Conservation (phyloP, 805 yeast species). For the Pichia cephalocereana region DNA sequence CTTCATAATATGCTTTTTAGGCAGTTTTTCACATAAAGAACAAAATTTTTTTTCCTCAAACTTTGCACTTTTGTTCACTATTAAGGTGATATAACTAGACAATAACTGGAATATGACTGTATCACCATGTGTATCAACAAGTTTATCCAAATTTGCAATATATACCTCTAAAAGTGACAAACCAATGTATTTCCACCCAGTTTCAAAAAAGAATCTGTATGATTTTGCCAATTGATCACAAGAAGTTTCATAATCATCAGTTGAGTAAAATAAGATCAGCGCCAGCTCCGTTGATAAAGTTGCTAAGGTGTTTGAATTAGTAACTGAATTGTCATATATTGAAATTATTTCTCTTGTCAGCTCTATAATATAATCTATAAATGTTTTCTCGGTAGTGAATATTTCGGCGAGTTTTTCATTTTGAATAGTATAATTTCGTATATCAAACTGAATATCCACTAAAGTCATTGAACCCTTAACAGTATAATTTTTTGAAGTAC, state of each 20-base stretch:
- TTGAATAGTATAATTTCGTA: conserved; percentile 5
- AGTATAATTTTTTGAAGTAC: conserved; percentile 20
- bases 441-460: conserved; percentile 1
- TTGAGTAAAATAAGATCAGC: conserved; percentile 38
- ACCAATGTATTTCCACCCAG: conserved; percentile 73
- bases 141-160: conserved; percentile 54
- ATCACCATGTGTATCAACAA: conserved; percentile 15
- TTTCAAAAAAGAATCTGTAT: conserved; percentile 53
- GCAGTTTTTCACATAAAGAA: background rate
- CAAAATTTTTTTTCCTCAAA: conserved; percentile 2
- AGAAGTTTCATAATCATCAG: conserved; percentile 49
- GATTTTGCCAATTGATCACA: conserved; percentile 56
- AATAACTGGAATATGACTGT: conserved; percentile 24
- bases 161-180: conserved; percentile 56
- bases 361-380: conserved; percentile 34
- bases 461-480: conserved; percentile 24
- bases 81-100: conserved; percentile 30
- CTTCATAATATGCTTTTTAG: conserved; percentile 1
- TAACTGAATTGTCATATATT: conserved; percentile 39
- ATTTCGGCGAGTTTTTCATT: conserved; percentile 15
- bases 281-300: conserved; percentile 75
- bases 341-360: conserved; percentile 49
- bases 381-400: conserved; percentile 27
- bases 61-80: conserved; percentile 16
- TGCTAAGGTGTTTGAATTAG: conserved; percentile 58